Evolutionary conservation across 2,329 filamentous ascomycete species (phyloP).

Genomic region (Fusarium sulawesiense): DNA sequence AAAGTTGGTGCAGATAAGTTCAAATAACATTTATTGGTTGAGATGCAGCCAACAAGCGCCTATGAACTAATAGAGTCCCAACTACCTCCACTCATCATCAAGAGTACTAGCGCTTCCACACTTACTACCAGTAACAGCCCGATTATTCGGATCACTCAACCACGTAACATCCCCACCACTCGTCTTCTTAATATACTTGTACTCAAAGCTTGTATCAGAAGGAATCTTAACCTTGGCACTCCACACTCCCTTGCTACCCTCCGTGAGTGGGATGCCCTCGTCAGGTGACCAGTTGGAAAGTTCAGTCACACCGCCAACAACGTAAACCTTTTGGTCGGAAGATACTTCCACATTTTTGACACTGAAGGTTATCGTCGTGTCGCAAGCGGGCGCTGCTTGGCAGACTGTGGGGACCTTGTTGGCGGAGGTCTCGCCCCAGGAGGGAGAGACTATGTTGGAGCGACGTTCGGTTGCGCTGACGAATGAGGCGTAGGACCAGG

Average conservation of each 20-base stretch:
- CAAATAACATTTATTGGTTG: not conserved
- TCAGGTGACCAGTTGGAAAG: conserved; percentile 51
- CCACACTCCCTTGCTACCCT: conserved; percentile 64
- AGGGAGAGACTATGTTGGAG: conserved; percentile 61
- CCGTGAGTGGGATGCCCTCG: conserved; percentile 61
- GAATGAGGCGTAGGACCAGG: conserved; percentile 78
- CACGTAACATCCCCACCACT: conserved; percentile 62
- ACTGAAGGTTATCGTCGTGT: conserved; percentile 41
- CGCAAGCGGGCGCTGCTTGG: conserved; percentile 39
- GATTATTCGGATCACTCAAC: conserved; percentile 65
- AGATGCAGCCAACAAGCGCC: no score
- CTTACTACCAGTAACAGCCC: conserved; percentile 8
- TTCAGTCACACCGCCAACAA: conserved; percentile 53
- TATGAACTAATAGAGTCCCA: no score
- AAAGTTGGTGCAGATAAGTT: fast-evolving
- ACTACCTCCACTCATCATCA: conserved; percentile 31
- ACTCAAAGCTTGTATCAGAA: conserved; percentile 65
- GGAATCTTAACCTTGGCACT: conserved; percentile 61
- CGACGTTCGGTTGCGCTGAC: conserved; percentile 68
- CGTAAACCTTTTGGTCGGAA: conserved; percentile 33
- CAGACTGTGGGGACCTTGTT: conserved; percentile 36
- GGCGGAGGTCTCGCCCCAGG: conserved; percentile 58
- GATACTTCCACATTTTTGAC: conserved; percentile 27
- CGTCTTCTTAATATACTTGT: conserved; percentile 71
- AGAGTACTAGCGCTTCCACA: conserved; percentile 15